Evolutionary conservation across 2,329 filamentous ascomycete genomes (phyloP), one percentile per base, ranked within the genome.

Genomic region (Colletotrichum karsti): DNA sequence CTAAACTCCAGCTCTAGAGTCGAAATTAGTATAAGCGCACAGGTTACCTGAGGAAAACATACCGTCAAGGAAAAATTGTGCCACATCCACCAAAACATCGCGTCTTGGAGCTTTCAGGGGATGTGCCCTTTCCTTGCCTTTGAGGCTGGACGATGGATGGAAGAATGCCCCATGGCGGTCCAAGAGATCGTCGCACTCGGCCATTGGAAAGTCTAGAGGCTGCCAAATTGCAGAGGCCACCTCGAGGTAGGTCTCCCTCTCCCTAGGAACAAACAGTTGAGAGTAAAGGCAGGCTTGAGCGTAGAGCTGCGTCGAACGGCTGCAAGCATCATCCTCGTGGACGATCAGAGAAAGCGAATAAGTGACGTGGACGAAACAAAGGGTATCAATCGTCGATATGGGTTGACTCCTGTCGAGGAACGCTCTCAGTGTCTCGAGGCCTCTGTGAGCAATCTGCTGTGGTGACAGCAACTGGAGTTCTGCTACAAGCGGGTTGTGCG

Each of bases 21-120:
- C 7, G 54, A 53, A 28, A 12, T 22, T 15, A 56, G 42, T 15
- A 15, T n/a, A 28, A 42, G 30, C 6, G 10, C n/a, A n/a, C n/a
- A 51, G 7, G 10, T 8, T 13, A 7, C 33, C 9, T n/a, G 24
- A 41, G 7, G n/a, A n/a, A 7, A 18, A 73, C 63, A 4, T 77
- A 87, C 85, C 83, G 73, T 88, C 86, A 20, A 89, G 75, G 64
- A 87, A 88, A 62, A 83, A 80, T 55, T 81, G 79, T 8, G 82
- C 82, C 44, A 82, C 77, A 39, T 74, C 74, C 1, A 81, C 71
- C 7, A 88, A 73, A 10, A 78, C 75, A 65, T 87, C 84, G 9
- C 57, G 58, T 22, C 59, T 63, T 65, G 24, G 24, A 63, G 37
- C 5, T 56, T 44, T 7, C n/a, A n/a, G 12, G 4, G 37, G n/a